Conservation (phyloP, 2,329 filamentous ascomycete genomes). For the Stachybotrys chartarum region DNA sequence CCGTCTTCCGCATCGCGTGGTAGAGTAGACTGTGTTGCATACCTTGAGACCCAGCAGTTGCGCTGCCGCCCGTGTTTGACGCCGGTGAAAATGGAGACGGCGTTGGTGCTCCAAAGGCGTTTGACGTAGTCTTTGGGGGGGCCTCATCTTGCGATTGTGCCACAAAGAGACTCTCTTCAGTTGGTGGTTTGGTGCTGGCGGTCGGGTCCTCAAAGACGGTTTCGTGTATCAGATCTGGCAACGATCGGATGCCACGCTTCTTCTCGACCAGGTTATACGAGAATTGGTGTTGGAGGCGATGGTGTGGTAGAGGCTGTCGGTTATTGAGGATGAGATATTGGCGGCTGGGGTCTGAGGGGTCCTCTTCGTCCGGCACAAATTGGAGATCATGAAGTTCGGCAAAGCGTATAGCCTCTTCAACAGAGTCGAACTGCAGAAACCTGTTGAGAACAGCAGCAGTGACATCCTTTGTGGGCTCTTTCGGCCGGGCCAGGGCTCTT, state of each 20-base stretch:
- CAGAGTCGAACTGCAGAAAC: conserved; percentile 59
- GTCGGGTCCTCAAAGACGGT: conserved; percentile 40
- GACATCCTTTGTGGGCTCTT: conserved; percentile 52
- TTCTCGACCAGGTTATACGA: conserved; percentile 51
- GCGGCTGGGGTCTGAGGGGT: conserved; percentile 25
- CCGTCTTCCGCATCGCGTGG: neutral
- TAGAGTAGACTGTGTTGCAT: conserved; percentile 1
- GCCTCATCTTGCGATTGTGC: conserved; percentile 6
- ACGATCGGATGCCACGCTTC: conserved; percentile 45
- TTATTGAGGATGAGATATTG: conserved; percentile 38
- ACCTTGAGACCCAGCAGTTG: neutral
- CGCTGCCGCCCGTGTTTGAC: conserved; percentile 4
- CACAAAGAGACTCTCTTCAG: conserved; percentile 23
- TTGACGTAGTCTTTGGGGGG: conserved; percentile 2
- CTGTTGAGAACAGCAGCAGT: conserved; percentile 48
- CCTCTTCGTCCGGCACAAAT: conserved; percentile 33
- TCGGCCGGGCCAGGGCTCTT: conserved; percentile 47
- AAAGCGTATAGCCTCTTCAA: conserved; percentile 59
- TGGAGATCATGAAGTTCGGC: conserved; percentile 50
- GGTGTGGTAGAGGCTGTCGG: conserved; percentile 36
- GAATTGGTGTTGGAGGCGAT: conserved; percentile 46
- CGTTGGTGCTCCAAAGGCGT: conserved; percentile 3
- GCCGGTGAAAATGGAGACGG: conserved; percentile 3
- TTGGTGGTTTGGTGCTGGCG: conserved; percentile 5
- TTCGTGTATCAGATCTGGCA: conserved; percentile 49